Conservation (phyloP, 441 rosid species). For the Metrosideros polymorpha region DNA sequence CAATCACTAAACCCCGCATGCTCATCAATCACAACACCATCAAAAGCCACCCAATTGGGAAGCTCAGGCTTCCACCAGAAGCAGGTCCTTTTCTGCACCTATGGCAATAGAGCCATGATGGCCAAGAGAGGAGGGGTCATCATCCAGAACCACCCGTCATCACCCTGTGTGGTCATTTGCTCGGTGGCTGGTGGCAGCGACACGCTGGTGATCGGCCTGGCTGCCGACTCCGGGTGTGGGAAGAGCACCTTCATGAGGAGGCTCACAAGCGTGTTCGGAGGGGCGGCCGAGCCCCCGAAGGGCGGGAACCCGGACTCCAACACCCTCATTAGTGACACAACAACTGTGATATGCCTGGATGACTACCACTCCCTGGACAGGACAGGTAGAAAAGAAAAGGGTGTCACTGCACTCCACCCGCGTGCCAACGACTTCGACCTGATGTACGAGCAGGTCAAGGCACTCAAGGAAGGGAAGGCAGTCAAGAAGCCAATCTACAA, state of each 20-base stretch:
- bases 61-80: slow-evolving; percentile 18
- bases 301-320: slow-evolving; percentile 98
- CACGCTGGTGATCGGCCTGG: slow-evolving; percentile 86
- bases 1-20: slow-evolving; percentile 70
- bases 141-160: neutral
- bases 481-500: slow-evolving; percentile 91
- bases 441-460: slow-evolving; percentile 91
- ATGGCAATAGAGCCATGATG: neutral
- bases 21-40: slow-evolving; percentile 33
- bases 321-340: slow-evolving; percentile 88
- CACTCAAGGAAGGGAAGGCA: slow-evolving; percentile 63
- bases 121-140: slow-evolving; percentile 11
- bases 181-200: slow-evolving; percentile 31
- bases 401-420: slow-evolving; percentile 95
- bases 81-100: slow-evolving; percentile 40
- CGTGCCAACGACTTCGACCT: slow-evolving; percentile 89
- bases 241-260: slow-evolving; percentile 98
- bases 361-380: slow-evolving; percentile 92
- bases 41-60: slow-evolving; percentile 39
- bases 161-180: slow-evolving; percentile 38
- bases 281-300: slow-evolving; percentile 88
- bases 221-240: slow-evolving; percentile 98
- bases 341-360: slow-evolving; percentile 89
- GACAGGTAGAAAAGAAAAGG: slow-evolving; percentile 78
- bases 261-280: slow-evolving; percentile 90